These are phyloP conservation scores for Beauveria australis DNA, from an alignment of 2,329 filamentous ascomycete species.

Conservation along the genomic window DNA sequence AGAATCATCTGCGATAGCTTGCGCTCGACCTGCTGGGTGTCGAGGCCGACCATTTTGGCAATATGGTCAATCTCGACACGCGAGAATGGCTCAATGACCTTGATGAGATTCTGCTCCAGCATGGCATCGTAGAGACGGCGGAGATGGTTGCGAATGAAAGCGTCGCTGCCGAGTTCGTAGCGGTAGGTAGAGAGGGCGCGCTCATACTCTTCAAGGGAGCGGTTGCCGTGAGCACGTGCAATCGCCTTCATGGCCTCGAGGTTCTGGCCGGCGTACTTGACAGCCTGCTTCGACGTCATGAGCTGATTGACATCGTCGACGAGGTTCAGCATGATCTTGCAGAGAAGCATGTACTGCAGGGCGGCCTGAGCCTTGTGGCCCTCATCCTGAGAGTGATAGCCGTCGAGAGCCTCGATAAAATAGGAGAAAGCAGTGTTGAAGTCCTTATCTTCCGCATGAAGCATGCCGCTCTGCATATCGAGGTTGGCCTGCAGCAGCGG, in stretches of 20 bases:
- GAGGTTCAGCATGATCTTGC: conserved; percentile 99
- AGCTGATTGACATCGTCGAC: conserved; percentile 93
- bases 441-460: conserved; percentile 96
- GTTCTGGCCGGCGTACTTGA: conserved; percentile 91
- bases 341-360: conserved; percentile 97
- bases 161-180: conserved; percentile 86
- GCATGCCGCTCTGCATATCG: conserved; percentile 98
- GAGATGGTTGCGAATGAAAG: conserved; percentile 95
- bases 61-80: conserved; percentile 95
- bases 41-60: conserved; percentile 93
- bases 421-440: conserved; percentile 99
- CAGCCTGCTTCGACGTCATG: conserved; percentile 91
- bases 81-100: conserved; percentile 98
- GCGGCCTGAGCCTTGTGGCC: conserved; percentile 85
- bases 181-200: conserved; percentile 82
- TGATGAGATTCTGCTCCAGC: conserved; percentile 98
- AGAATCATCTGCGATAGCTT: conserved; percentile 99
- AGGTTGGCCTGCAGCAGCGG: conserved; percentile 90
- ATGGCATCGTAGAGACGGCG: conserved; percentile 95
- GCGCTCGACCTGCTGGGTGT: conserved; percentile 92
- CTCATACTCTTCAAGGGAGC: conserved; percentile 95
- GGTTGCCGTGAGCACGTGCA: conserved; percentile 88
- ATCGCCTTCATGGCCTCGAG: conserved; percentile 99
- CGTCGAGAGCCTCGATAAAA: conserved; percentile 97
- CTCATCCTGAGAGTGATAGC: conserved; percentile 91